Evolutionary conservation across 1,139 yeast genomes (phyloP).

Genomic region (Hansenula sp.): DNA sequence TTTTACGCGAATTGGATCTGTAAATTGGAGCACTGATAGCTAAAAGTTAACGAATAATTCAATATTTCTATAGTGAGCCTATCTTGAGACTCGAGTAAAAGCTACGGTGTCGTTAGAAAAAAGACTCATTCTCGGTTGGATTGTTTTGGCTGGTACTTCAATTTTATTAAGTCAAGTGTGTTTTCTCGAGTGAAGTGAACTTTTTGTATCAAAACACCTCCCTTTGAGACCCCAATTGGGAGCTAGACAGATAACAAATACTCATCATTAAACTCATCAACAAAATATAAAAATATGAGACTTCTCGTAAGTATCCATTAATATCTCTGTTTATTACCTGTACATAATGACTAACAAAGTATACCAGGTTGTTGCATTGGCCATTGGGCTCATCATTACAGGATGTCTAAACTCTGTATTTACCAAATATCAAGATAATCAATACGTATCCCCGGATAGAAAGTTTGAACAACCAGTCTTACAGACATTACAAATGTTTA

Average conservation of each 20-base stretch:
- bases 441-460: constrained; percentile 52
- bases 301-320: neutral
- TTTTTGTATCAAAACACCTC: neutral
- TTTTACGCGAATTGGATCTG: no score
- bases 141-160: no score
- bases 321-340: no score
- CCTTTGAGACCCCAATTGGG: neutral
- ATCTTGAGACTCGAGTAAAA: no score
- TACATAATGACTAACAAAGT: neutral
- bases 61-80: no score
- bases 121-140: no score
- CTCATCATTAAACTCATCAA: neutral
- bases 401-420: constrained; percentile 74
- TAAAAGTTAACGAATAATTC: no score
- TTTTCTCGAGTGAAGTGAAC: no score
- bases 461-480: constrained; percentile 74
- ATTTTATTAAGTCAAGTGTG: no score
- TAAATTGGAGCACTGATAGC: no score
- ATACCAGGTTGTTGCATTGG: constrained; percentile 25
- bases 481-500: constrained; percentile 78
- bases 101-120: no score
- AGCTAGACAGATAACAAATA: neutral
- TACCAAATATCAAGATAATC: constrained; percentile 76
- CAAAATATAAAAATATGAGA: neutral
- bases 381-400: constrained; percentile 53